Base-by-base conservation (phyloP, 1,139 yeast species). In the Hanseniaspora uvarum region DNA sequence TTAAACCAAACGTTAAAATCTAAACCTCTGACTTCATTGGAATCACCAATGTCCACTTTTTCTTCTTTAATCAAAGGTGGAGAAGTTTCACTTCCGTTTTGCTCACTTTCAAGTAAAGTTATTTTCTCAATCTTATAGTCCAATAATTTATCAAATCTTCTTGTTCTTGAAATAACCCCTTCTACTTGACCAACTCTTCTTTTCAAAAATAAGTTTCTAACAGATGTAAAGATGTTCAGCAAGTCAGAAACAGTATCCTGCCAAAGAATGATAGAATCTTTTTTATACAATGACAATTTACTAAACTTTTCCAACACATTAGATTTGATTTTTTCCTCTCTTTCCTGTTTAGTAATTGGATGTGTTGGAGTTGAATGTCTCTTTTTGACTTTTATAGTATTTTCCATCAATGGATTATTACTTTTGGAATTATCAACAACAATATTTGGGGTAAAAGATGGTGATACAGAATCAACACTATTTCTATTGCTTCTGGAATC, bases 1-100 rank as follows among this genome's bases (percentile, higher is more conserved):
- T 78, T 80, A 65, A 88, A 87, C 98, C 98, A 92, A 39, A 76
- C 76, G 46, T 83, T 85, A 63, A 86, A 86, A 1, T 74, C 72
- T 21, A 88, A 70, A 0, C 96, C 96, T 57, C 95, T 74, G 63
- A 85, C 85, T 58, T 78, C 83, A 4, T 67, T 65, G 1, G 68
- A 66, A 4, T 72, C 68, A 0, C 73, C 69, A 26, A 70, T 57
- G 2, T 76, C 55, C 68, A 75, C 59, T 70, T 71, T 58, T 55
- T 66, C 72, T 57, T 71, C 74, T 57, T 64, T 60, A 11, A 68
- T 61, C 16, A 63, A 56, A 2, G 53, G 43, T 8, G 39, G 23
- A 5, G 39, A n/a, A 2, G 28, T 24, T 23, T 39, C 37, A 19
- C 16, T 40, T 4, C 30, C 45, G 61, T 72, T 70, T 53, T 78